Conservation (phyloP, 2,329 filamentous ascomycete genomes). For the Paradendryphiella salina region DNA sequence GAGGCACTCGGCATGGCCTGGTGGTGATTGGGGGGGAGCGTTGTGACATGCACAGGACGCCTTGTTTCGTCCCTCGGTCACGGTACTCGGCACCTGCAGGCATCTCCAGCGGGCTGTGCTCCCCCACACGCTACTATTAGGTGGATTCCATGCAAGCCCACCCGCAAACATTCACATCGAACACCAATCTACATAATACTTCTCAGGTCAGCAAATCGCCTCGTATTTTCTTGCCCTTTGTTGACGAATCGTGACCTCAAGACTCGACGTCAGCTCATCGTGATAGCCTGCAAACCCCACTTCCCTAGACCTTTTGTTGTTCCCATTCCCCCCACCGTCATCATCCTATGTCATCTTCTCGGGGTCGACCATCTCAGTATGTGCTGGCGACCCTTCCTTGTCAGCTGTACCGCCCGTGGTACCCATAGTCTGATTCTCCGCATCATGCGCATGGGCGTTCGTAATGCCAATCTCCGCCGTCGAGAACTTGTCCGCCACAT, state of each 20-base stretch:
- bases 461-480: slow-evolving; percentile 53
- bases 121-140: slow-evolving; percentile 7
- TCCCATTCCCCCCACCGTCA: neutral
- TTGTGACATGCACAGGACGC: slow-evolving; percentile 12
- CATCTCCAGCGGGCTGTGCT: slow-evolving; percentile 5
- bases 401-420: slow-evolving; percentile 3
- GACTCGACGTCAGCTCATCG: neutral
- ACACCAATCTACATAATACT: neutral
- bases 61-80: slow-evolving; percentile 9
- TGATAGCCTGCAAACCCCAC: neutral
- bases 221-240: neutral
- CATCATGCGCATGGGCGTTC: slow-evolving; percentile 37
- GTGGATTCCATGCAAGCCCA: too few species aligned
- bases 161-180: too few species aligned
- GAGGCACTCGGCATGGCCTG: slow-evolving; percentile 24
- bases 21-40: slow-evolving; percentile 1
- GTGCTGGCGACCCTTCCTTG: slow-evolving; percentile 21
- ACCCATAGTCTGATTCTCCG: slow-evolving; percentile 27
- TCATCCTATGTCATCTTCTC: slow-evolving; percentile 14
- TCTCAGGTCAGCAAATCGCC: neutral
- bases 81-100: slow-evolving; percentile 10
- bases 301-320: too few species aligned
- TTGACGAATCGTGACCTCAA: neutral
- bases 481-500: slow-evolving; percentile 62
- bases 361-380: slow-evolving; percentile 16